Conservation (phyloP, 352 stramenopile genomes). For the Phytophthora macrochlamydospora region DNA sequence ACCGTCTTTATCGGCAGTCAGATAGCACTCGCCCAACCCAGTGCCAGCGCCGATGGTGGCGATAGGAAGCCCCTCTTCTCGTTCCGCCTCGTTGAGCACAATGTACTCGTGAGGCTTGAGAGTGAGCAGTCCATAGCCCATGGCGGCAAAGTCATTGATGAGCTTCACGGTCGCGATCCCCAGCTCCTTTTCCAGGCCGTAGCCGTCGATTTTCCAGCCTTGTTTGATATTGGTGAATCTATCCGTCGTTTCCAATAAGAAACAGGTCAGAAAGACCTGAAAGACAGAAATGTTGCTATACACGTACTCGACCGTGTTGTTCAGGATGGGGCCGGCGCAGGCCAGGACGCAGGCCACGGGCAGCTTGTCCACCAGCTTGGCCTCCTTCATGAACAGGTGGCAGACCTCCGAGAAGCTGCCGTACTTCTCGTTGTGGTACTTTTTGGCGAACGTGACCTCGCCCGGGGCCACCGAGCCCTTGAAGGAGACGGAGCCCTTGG, state of each 20-base stretch:
- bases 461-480: conserved; percentile 76
- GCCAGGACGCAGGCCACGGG: conserved; percentile 75
- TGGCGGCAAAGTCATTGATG: conserved; percentile 98
- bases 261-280: too few species aligned
- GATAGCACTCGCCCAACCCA: conserved; percentile 96
- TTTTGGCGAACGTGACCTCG: conserved; percentile 85
- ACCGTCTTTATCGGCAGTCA: conserved; percentile 87
- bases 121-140: conserved; percentile 97
- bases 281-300: too few species aligned
- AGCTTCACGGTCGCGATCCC: conserved; percentile 90
- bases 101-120: conserved; percentile 94
- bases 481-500: conserved; percentile 58
- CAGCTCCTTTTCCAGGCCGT: conserved; percentile 75
- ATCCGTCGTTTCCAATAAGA: neutral
- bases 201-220: conserved; percentile 90
- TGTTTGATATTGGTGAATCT: conserved; percentile 95
- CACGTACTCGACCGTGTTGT: conserved; percentile 79
- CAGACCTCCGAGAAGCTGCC: conserved; percentile 88
- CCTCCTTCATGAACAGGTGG: conserved; percentile 93
- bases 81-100: conserved; percentile 81
- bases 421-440: conserved; percentile 88
- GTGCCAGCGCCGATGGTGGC: conserved; percentile 97
- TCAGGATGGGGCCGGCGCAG: conserved; percentile 82
- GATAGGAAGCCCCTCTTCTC: conserved; percentile 87
- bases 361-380: conserved; percentile 71